These are phyloP conservation scores for Shiraia sp. DNA, from an alignment of 2,329 filamentous ascomycete genomes.

Conservation along the genomic window DNA sequence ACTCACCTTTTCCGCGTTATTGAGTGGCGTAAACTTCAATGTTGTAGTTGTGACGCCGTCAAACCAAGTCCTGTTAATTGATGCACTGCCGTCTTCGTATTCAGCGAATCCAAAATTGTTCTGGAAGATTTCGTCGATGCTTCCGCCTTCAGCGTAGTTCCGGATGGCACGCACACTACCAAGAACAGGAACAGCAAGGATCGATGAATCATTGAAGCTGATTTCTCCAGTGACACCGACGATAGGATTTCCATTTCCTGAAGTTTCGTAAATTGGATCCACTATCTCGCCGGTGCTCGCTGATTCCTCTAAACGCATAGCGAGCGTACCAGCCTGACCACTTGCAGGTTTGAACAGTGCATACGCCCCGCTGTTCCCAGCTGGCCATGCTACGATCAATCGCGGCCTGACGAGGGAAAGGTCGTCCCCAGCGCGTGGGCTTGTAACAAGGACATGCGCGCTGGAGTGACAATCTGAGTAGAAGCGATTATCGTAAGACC, in stretches of 20 bases:
- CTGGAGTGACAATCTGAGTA: conserved; percentile 66
- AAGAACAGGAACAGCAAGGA: conserved; percentile 60
- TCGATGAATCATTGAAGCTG: conserved; percentile 61
- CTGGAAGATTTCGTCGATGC: conserved; percentile 59
- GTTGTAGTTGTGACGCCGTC: conserved; percentile 64
- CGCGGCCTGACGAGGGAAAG: conserved; percentile 60
- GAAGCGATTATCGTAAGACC: conserved; percentile 68
- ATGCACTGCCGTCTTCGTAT: conserved; percentile 49
- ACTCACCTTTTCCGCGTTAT: conserved; percentile 20
- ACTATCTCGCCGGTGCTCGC: conserved; percentile 51
- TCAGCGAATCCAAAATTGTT: conserved; percentile 53
- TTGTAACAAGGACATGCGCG: conserved; percentile 65
- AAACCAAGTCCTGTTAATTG: conserved; percentile 61
- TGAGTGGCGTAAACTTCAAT: conserved; percentile 49
- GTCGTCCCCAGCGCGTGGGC: conserved; percentile 58
- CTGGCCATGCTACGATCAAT: conserved; percentile 65
- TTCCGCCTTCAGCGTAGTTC: conserved; percentile 63
- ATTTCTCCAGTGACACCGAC: conserved; percentile 60
- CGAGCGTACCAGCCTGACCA: conserved; percentile 58
- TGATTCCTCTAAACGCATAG: conserved; percentile 57
- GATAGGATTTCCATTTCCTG: conserved; percentile 42
- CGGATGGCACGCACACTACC: conserved; percentile 67
- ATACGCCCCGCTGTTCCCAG: conserved; percentile 65
- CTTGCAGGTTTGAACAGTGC: conserved; percentile 61
- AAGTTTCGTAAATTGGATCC: conserved; percentile 49